phyloP scores from a whole-genome alignment of 2,329 filamentous ascomycete species.

The Xylariomycetidae sp. region DNA sequence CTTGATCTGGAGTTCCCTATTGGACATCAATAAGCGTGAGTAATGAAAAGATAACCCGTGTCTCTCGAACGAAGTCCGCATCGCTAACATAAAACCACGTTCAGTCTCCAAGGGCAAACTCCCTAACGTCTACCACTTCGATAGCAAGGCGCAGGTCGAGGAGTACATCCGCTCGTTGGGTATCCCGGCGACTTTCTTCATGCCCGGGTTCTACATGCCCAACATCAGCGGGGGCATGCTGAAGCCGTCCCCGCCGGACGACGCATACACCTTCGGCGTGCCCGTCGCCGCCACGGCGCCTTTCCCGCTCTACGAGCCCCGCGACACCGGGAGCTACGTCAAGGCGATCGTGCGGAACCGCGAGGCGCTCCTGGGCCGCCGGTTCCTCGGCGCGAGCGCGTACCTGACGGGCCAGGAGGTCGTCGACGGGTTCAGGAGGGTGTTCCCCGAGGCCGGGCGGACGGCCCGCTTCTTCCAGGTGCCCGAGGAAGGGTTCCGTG shows the following conservation, averaged over 20 bases:
- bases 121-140: constrained; percentile 45
- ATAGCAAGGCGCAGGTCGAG: constrained; percentile 52
- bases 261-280: constrained; percentile 28
- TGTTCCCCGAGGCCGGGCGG: constrained; percentile 34
- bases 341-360: constrained; percentile 31
- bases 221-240: constrained; percentile 35
- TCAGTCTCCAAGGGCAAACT: constrained; percentile 36
- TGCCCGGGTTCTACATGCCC: constrained; percentile 50
- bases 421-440: constrained; percentile 33
- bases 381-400: constrained; percentile 36
- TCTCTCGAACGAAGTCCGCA: too few relatives aligned
- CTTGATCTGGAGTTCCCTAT: constrained; percentile 40
- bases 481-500: constrained; percentile 37
- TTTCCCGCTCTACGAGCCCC: constrained; percentile 30
- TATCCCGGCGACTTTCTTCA: constrained; percentile 45
- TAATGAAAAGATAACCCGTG: neutral
- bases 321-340: constrained; percentile 36
- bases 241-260: constrained; percentile 22
- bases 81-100: constrained; percentile 2
- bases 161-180: constrained; percentile 44
- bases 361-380: constrained; percentile 35
- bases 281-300: constrained; percentile 25
- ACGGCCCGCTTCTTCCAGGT: constrained; percentile 31
- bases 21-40: constrained; percentile 35
- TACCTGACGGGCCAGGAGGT: constrained; percentile 37